A percentile compares a stretch with the other conserved stretches of the same genome.
These are phyloP conservation scores for Knufia fluminis DNA, from an alignment of 2,329 filamentous ascomycete genomes.

Conservation along the genomic window DNA sequence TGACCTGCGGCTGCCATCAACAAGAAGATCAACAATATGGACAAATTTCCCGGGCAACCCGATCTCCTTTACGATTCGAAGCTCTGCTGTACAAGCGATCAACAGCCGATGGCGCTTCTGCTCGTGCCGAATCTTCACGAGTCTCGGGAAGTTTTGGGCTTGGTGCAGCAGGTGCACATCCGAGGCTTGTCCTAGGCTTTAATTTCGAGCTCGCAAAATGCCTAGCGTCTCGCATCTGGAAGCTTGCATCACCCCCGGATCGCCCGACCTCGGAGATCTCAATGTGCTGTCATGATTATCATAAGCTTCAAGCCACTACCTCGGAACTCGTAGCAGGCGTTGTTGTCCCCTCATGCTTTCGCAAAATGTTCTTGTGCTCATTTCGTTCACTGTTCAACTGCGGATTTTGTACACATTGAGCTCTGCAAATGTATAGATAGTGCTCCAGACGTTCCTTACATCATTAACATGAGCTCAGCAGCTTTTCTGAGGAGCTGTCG, in stretches of 20 bases:
- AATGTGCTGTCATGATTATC: slow-evolving; percentile 1
- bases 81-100: not conserved
- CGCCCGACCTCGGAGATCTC: slow-evolving; percentile 7
- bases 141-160: not conserved
- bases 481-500: slow-evolving; percentile 14
- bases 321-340: slow-evolving; percentile 4
- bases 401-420: not conserved
- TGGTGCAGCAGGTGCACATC: not conserved
- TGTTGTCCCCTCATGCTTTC: slow-evolving; percentile 5
- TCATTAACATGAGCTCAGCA: slow-evolving; percentile 6
- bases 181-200: not conserved
- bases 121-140: not conserved
- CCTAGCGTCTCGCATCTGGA: slow-evolving; percentile 8
- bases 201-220: slow-evolving; percentile 1
- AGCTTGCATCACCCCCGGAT: not conserved
- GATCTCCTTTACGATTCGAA: no score
- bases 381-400: no score
- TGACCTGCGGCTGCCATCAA: no score
- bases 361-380: not conserved
- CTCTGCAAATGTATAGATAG: not conserved
- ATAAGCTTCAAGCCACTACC: not conserved
- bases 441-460: not conserved
- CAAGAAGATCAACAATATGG: no score
- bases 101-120: not conserved
- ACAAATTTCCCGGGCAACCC: no score